Base-by-base conservation (phyloP, 1,139 yeast species). In the Debaryomycetaceae sp. region DNA sequence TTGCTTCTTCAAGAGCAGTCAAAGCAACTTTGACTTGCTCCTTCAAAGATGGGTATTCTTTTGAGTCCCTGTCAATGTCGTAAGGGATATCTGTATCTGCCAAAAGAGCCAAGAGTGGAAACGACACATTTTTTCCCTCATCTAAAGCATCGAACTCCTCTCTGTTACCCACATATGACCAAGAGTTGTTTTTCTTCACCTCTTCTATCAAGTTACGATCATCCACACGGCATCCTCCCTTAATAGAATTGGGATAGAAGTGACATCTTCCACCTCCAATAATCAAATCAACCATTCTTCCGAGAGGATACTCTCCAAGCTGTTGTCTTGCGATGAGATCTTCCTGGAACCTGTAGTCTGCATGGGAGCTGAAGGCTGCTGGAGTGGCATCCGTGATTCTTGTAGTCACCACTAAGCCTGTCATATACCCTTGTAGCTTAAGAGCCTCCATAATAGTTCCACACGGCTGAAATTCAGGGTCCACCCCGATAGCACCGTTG, bases 261-360 rank as follows among this genome's bases (percentile, higher is more conserved):
- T 84, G 90, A 50, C 93, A 82, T 60, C 91, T 76, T 20, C 97
- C 97, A 44, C 97, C 97, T 37, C 97, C 97, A 55, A 89, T 76
- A 66, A 89, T 78, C 60, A 89, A 74, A 62, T 89, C 97, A 2
- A 87, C 93, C 60, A 78, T 75, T 48, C 83, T 72, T 9, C 96
- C 96, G 48, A 88, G 70, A 1, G 91, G 87, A 52, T 84, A 80
- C 42, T 79, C 81, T 27, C 96, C 96, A 48, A 89, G 63, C 63
- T 87, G 95, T 44, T 89, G 96, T 57, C 81, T 78, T 2, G 97
- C 97, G 60, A 90, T 88, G 63, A 81, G 69, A 58, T 87, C 93
- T 62, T 88, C 95, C 64, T 86, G 87, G 52, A 69, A 75, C 57
- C 97, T 75, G 58, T 69, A 77, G 51, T 82, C 82, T 3, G 74